Conservation (phyloP, 2,329 filamentous ascomycete genomes). For the Fusarium sp. region DNA sequence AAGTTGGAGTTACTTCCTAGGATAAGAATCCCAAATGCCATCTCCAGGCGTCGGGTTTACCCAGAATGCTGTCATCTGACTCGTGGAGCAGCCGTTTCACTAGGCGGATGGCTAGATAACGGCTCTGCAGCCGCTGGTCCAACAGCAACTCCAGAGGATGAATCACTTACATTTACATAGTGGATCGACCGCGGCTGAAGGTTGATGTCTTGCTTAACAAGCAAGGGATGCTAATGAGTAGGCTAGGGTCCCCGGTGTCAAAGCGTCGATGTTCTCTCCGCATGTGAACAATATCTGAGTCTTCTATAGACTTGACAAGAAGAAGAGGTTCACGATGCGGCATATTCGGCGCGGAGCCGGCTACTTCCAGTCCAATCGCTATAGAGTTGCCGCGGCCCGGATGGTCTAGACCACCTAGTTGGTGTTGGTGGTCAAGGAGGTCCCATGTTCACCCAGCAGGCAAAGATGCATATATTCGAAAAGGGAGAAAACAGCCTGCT, state of each 20-base stretch:
- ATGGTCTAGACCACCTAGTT: slow-evolving; percentile 3
- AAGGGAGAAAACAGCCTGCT: neutral
- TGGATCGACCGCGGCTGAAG: slow-evolving; percentile 13
- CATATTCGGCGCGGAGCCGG: slow-evolving; percentile 6
- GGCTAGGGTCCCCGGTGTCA: slow-evolving; percentile 13
- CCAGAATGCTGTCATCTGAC: slow-evolving; percentile 14
- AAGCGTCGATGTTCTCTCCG: slow-evolving; percentile 21
- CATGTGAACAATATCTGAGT: neutral
- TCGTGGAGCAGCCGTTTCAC: slow-evolving; percentile 16
- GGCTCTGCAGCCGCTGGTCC: neutral
- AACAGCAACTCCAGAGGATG: neutral
- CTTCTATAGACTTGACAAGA: neutral
- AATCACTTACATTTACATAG: slow-evolving; percentile 8
- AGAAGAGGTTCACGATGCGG: slow-evolving; percentile 5
- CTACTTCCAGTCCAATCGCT: slow-evolving; percentile 4
- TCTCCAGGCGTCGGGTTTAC: slow-evolving; percentile 13
- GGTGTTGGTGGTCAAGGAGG: slow-evolving; percentile 1
- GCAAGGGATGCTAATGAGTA: neutral
- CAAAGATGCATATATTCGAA: slow-evolving; percentile 16
- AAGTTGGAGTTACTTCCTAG: slow-evolving; percentile 2
- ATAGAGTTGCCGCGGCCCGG: slow-evolving; percentile 15
- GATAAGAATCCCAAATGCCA: neutral
- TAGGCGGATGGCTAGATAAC: slow-evolving; percentile 8
- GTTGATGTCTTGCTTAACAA: neutral
- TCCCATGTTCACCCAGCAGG: slow-evolving; percentile 8